Evolutionary conservation across 2,329 filamentous ascomycete genomes (phyloP).

Genomic region (Colletotrichum australisinense): DNA sequence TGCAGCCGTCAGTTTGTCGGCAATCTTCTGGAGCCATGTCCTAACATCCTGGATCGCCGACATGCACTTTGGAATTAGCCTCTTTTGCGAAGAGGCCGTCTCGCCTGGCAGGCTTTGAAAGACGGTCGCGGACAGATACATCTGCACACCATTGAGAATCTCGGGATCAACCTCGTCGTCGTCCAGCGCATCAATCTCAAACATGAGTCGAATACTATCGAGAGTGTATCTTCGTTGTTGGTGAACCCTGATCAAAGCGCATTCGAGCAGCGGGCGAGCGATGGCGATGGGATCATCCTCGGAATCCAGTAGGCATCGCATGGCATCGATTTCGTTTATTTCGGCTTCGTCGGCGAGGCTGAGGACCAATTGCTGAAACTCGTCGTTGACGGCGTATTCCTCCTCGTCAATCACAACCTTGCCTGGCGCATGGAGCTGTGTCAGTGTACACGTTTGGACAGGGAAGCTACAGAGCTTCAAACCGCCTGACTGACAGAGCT

Average conservation of each 20-base stretch:
- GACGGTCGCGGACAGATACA: conserved; percentile 67
- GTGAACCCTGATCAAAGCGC: conserved; percentile 89
- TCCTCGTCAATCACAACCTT: conserved; percentile 79
- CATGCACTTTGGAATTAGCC: conserved; percentile 80
- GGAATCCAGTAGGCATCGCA: conserved; percentile 79
- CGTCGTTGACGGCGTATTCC: conserved; percentile 84
- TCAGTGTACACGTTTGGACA: conserved; percentile 5
- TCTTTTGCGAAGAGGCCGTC: conserved; percentile 41
- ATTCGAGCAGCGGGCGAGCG: conserved; percentile 79
- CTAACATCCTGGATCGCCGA: conserved; percentile 81
- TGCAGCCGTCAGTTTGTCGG: conserved; percentile 80
- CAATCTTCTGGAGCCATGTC: conserved; percentile 78
- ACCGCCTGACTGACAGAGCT: conserved; percentile 71
- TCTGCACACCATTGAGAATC: conserved; percentile 61
- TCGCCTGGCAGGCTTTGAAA: conserved; percentile 53
- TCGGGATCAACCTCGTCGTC: conserved; percentile 65
- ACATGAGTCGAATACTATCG: conserved; percentile 83
- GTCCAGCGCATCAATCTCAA: conserved; percentile 74
- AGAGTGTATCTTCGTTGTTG: conserved; percentile 85
- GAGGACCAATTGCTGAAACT: conserved; percentile 86
- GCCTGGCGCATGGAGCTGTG: conserved; percentile 60
- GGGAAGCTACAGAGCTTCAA: conserved; percentile 13
- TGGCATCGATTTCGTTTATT: conserved; percentile 89
- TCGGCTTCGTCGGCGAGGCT: conserved; percentile 89
- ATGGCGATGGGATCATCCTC: conserved; percentile 75